Percentiles rank a stretch among this genome's conserved stretches.
These are phyloP conservation scores for Penicillium concentricum DNA, from an alignment of 2,329 filamentous ascomycete species.

Conservation along the genomic window DNA sequence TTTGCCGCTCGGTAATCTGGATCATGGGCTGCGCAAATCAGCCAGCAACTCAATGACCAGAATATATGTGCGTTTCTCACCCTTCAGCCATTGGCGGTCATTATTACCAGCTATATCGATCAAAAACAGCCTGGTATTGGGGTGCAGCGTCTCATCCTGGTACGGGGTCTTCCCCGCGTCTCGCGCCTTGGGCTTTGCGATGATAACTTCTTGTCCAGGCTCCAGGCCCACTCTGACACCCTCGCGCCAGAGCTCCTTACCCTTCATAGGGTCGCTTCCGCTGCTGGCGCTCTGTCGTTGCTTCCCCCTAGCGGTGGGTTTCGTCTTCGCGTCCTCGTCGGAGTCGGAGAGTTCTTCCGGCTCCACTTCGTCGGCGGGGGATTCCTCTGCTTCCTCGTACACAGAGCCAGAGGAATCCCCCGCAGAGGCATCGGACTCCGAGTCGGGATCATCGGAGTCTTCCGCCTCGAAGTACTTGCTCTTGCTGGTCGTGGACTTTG, in stretches of 20 bases:
- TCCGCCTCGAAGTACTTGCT: slow-evolving; percentile 54
- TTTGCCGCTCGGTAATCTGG: slow-evolving; percentile 74
- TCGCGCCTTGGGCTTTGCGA: slow-evolving; percentile 63
- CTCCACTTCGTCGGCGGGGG: slow-evolving; percentile 12
- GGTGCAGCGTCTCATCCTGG: slow-evolving; percentile 58
- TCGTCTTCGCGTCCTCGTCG: slow-evolving; percentile 11
- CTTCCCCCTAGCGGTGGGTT: slow-evolving; percentile 7
- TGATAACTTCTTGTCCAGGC: slow-evolving; percentile 60
- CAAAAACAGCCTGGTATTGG: slow-evolving; percentile 63
- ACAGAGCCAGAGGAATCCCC: slow-evolving; percentile 67
- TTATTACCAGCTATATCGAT: slow-evolving; percentile 60
- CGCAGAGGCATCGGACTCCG: slow-evolving; percentile 65
- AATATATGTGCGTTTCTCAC: slow-evolving; percentile 37
- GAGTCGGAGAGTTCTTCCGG: slow-evolving; percentile 21
- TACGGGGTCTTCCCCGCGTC: slow-evolving; percentile 60
- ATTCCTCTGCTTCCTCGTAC: slow-evolving; percentile 18
- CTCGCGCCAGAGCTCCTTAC: slow-evolving; percentile 56
- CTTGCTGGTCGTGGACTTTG: slow-evolving; percentile 46
- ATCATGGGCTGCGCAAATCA: slow-evolving; percentile 63
- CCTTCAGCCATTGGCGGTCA: slow-evolving; percentile 63
- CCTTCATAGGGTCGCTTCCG: slow-evolving; percentile 26
- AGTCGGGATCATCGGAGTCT: slow-evolving; percentile 34
- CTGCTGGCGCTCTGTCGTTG: not conserved
- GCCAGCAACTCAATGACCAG: slow-evolving; percentile 9
- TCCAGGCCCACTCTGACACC: slow-evolving; percentile 56